Evolutionary conservation across 2,329 filamentous ascomycete genomes (phyloP).

Genomic region (Leptographium radiaticola): DNA sequence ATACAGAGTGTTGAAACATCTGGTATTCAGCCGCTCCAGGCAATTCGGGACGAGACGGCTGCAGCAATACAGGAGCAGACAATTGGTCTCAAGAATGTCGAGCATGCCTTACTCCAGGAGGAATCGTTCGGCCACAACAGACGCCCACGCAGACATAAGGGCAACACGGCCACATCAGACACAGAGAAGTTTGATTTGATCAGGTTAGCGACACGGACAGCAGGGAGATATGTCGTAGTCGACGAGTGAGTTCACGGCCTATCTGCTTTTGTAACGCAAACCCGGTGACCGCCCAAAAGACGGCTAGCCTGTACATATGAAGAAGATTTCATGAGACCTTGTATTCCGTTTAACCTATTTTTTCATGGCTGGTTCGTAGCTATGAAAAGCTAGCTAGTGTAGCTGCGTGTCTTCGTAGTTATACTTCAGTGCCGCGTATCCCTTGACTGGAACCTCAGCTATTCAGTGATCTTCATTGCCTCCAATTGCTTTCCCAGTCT

Average conservation of each 20-base stretch:
- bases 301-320: too few relatives aligned
- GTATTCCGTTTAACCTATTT: neutral
- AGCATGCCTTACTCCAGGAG: conserved; percentile 45
- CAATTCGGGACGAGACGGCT: conserved; percentile 68
- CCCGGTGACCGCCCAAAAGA: too few relatives aligned
- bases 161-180: conserved; percentile 23
- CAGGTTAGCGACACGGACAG: conserved; percentile 48
- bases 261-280: too few relatives aligned
- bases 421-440: too few relatives aligned
- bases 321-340: too few relatives aligned
- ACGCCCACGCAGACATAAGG: conserved; percentile 25
- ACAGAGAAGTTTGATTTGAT: conserved; percentile 60
- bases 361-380: too few relatives aligned
- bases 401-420: too few relatives aligned
- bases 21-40: conserved; percentile 58
- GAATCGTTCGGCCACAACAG: conserved; percentile 42
- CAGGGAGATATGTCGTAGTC: conserved; percentile 67
- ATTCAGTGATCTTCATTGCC: conserved; percentile 1
- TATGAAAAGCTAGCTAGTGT: too few relatives aligned
- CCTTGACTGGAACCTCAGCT: neutral
- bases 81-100: conserved; percentile 44
- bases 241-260: conserved; percentile 13
- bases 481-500: conserved; percentile 4
- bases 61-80: conserved; percentile 40
- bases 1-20: conserved; percentile 68